These are phyloP conservation scores for Megacollybia marginata DNA, from an alignment of 768 basidiomycete genomes.

Conservation along the genomic window DNA sequence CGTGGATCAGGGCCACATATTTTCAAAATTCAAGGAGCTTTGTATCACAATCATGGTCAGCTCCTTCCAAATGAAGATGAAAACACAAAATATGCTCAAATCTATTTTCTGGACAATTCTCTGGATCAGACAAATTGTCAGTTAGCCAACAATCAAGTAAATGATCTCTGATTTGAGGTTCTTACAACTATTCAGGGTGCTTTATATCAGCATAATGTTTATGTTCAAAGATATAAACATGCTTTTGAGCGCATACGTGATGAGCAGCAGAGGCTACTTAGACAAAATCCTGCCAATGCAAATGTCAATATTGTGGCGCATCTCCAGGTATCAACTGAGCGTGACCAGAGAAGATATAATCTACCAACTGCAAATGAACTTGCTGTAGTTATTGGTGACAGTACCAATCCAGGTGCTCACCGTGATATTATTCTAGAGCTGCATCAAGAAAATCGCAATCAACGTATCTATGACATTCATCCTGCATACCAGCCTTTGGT, in stretches of 20 bases:
- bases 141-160: background rate
- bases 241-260: conserved; percentile 1
- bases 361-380: conserved; percentile 34
- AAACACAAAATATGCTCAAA: conserved; percentile 19
- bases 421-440: conserved; percentile 28
- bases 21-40: conserved; percentile 21
- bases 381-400: conserved; percentile 30
- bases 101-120: conserved; percentile 25
- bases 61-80: conserved; percentile 13
- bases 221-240: conserved; percentile 10
- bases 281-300: background rate
- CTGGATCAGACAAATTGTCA: conserved; percentile 6
- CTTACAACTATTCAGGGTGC: conserved; percentile 9
- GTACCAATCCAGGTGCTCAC: conserved; percentile 11
- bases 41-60: conserved; percentile 18
- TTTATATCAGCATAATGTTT: conserved; percentile 4
- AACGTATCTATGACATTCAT: conserved; percentile 27
- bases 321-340: conserved; percentile 5
- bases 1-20: conserved; percentile 19
- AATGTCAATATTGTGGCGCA: conserved; percentile 2
- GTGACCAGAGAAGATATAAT: conserved; percentile 33
- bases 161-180: conserved; percentile 1
- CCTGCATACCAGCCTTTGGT: conserved; percentile 30
- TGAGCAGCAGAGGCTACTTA: conserved; percentile 8
- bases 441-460: conserved; percentile 8